Evolutionary conservation across 768 basidiomycete species (phyloP).

Genomic region (Leccinum pellstonianum): DNA sequence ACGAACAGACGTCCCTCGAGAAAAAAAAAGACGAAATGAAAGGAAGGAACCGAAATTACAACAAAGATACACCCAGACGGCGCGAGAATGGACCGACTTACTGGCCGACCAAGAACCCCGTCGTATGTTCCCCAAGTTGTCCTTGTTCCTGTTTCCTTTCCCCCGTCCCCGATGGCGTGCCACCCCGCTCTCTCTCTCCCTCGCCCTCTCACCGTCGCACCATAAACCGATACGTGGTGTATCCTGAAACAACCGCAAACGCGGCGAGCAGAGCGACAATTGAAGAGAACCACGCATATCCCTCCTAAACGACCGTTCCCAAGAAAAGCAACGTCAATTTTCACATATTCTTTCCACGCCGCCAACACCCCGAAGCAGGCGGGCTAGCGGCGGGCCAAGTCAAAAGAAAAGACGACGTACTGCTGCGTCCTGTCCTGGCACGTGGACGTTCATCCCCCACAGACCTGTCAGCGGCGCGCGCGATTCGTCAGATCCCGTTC

Average conservation of each 20-base stretch:
- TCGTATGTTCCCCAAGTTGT: neutral
- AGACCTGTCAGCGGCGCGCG: constrained; percentile 48
- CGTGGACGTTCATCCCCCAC: constrained; percentile 99
- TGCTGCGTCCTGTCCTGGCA: constrained; percentile 74
- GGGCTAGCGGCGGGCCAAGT: neutral
- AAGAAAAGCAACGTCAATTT: neutral
- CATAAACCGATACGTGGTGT: constrained; percentile 78
- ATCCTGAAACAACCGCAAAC: constrained; percentile 81
- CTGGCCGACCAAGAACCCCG: neutral
- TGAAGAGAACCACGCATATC: constrained; percentile 81
- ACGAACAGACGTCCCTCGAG: neutral
- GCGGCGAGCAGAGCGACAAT: constrained; percentile 80
- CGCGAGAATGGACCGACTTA: neutral
- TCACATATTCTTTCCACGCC: neutral
- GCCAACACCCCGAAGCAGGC: neutral
- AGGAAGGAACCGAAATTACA: neutral
- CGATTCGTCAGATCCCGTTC: neutral
- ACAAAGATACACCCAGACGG: neutral
- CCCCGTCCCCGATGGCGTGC: neutral
- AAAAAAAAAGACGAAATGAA: neutral
- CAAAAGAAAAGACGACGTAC: constrained; percentile 28
- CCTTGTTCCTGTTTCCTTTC: neutral
- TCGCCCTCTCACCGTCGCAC: constrained; percentile 35
- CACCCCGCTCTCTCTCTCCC: neutral
- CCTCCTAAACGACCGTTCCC: constrained; percentile 28